A percentile compares a stretch with the other conserved stretches of the same genome.
Conservation (phyloP, 2,329 filamentous ascomycete genomes). For the Fusarium bactridioides region DNA sequence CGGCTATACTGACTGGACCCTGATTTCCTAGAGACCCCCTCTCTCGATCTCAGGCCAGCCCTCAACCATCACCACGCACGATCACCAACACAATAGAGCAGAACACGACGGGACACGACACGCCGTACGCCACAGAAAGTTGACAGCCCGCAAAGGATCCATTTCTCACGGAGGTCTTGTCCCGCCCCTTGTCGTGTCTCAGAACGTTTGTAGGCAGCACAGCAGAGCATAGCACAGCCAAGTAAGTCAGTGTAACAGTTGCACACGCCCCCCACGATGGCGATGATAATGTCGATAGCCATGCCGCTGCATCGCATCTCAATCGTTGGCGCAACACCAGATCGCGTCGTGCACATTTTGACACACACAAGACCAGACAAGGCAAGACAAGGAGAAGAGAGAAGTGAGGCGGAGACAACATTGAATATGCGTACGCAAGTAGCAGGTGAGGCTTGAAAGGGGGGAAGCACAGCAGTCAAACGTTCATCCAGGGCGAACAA, state of each 20-base stretch:
- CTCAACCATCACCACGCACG: conserved; percentile 1
- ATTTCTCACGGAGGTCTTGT: background rate
- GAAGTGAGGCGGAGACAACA: conserved; percentile 18
- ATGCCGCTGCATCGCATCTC: conserved; percentile 23
- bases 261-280: conserved; percentile 13
- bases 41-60: conserved; percentile 8
- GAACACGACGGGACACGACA: background rate
- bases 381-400: background rate
- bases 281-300: conserved; percentile 26
- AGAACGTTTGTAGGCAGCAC: background rate
- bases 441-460: conserved; percentile 10
- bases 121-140: background rate
- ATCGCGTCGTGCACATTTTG: conserved; percentile 6
- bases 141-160: background rate
- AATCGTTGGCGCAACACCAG: conserved; percentile 28
- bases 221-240: background rate
- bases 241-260: conserved; percentile 10
- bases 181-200: conserved; percentile 10
- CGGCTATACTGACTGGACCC: conserved; percentile 14
- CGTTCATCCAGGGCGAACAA: background rate
- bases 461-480: background rate
- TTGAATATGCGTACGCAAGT: background rate
- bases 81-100: background rate
- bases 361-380: background rate
- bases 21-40: conserved; percentile 11